Base-by-base conservation (phyloP, 495 filamentous ascomycete genomes). In the Aspergillus carlsbadensis region DNA sequence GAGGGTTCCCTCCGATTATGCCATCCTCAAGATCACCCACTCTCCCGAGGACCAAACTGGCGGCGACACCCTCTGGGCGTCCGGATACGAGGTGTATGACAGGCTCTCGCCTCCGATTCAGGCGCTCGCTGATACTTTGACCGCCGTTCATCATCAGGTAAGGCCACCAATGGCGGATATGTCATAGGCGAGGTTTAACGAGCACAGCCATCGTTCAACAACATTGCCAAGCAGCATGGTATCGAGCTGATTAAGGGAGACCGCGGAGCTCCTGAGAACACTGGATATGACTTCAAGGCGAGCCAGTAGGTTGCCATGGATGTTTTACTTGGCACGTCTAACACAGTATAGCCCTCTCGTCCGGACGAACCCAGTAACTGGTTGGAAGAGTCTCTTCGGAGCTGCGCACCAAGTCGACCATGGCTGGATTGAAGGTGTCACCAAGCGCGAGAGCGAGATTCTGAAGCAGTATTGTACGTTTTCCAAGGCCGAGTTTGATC, bases 381-480 rank as follows among this genome's bases (percentile, higher is more conserved):
- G 54, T 0, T 56, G 54, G 54, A 56, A 56, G 45, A 50, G 45
- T 20, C 44, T 56, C n/a, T 56, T 56, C 35, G 45, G 21, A 1
- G 45, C 43, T 0, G 45, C n/a, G 0, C 5, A 7, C 0, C 44
- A 50, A 21, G 18, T 49, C 45, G 36, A 36, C 6, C 35, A 42
- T 4, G 54, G 45, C 10, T 43, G 45, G 45, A 47, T 56, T 15
- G 37, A 56, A 15, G 45, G 24, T 10, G 54, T 49, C 2, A 50
- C 43, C 5, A 13, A 42, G 22, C 33, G 33, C 3, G 53, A 56
- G 35, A 47, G 43, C 15, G 42, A 56, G 42, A 47, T 56, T 1
- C 21, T 56, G 33, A 56, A 56, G 22, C 13, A 20, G 4, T 56
- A 56, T 34, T 56, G 53, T 56, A 40, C 1, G 53, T 13, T 18